Evolutionary conservation across 1,139 yeast genomes (phyloP).

Genomic region (Yamadazyma pseudoaaseri): DNA sequence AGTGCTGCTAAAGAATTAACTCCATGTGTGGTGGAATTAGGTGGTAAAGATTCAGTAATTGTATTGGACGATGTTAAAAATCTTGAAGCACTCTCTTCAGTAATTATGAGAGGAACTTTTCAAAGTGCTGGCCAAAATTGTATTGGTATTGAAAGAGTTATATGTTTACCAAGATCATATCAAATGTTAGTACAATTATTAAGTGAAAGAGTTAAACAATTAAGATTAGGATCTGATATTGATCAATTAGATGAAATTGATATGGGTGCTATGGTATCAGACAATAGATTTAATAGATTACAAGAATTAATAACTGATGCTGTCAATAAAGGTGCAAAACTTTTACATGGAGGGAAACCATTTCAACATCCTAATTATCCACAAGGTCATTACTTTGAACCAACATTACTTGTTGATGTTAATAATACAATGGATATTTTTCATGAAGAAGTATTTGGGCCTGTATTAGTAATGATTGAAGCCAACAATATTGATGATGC

Average conservation of each 20-base stretch:
- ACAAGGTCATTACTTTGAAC: conserved; percentile 89
- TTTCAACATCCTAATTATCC: conserved; percentile 88
- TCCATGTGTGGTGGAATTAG: conserved; percentile 92
- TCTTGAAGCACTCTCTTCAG: conserved; percentile 64
- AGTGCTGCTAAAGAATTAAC: conserved; percentile 83
- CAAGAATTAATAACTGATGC: conserved; percentile 73
- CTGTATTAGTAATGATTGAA: conserved; percentile 73
- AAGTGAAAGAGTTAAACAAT: conserved; percentile 51
- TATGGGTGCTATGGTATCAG: conserved; percentile 93
- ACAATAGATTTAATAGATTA: conserved; percentile 64
- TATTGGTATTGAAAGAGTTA: conserved; percentile 92
- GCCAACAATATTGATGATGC: conserved; percentile 70
- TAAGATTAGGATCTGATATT: conserved; percentile 86
- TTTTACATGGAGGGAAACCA: conserved; percentile 77
- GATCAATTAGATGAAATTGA: conserved; percentile 89
- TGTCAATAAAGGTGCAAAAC: conserved; percentile 73
- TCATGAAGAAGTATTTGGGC: conserved; percentile 91
- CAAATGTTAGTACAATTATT: conserved; percentile 58
- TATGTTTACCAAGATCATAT: conserved; percentile 69
- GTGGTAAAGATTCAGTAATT: conserved; percentile 91
- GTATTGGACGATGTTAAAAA: conserved; percentile 73
- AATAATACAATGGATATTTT: conserved; percentile 77
- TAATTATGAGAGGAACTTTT: conserved; percentile 89
- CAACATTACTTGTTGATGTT: conserved; percentile 83
- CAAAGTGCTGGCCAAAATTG: conserved; percentile 98